Conservation (phyloP, 2,329 filamentous ascomycete species). For the Ceratocystis smalleyi region DNA sequence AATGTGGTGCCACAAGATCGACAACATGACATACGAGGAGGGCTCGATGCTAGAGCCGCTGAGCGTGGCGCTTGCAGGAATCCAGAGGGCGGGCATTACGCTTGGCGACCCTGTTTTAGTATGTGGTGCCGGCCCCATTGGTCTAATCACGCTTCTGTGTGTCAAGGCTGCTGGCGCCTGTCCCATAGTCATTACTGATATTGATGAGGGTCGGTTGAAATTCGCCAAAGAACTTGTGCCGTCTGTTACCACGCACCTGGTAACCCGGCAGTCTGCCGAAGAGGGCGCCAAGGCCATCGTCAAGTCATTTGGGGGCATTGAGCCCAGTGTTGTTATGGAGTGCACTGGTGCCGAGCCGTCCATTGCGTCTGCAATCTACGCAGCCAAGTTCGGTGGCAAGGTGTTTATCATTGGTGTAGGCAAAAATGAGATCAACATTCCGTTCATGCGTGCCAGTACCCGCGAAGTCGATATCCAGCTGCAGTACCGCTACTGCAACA, state of each 20-base stretch:
- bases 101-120: slow-evolving; percentile 79
- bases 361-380: slow-evolving; percentile 73
- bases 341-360: slow-evolving; percentile 91
- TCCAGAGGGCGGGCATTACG: slow-evolving; percentile 65
- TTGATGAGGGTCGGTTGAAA: slow-evolving; percentile 67
- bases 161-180: slow-evolving; percentile 73
- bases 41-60: slow-evolving; percentile 83
- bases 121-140: slow-evolving; percentile 88
- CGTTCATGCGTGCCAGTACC: slow-evolving; percentile 85
- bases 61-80: slow-evolving; percentile 71
- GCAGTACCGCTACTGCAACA: slow-evolving; percentile 93
- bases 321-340: slow-evolving; percentile 71
- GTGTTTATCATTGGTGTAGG: slow-evolving; percentile 95
- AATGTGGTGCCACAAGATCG: slow-evolving; percentile 92
- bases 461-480: slow-evolving; percentile 90
- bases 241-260: slow-evolving; percentile 64
- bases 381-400: slow-evolving; percentile 86
- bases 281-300: slow-evolving; percentile 56
- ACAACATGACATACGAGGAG: slow-evolving; percentile 79
- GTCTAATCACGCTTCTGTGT: slow-evolving; percentile 75
- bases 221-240: slow-evolving; percentile 79
- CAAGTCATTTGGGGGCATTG: slow-evolving; percentile 55
- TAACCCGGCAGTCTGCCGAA: slow-evolving; percentile 50
- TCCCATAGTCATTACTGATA: slow-evolving; percentile 86
- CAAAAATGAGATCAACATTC: slow-evolving; percentile 86